A percentile compares a stretch with the other conserved stretches of the same genome.
phyloP scores from a whole-genome alignment of 495 filamentous ascomycete species.

The Penicillium soppii region DNA sequence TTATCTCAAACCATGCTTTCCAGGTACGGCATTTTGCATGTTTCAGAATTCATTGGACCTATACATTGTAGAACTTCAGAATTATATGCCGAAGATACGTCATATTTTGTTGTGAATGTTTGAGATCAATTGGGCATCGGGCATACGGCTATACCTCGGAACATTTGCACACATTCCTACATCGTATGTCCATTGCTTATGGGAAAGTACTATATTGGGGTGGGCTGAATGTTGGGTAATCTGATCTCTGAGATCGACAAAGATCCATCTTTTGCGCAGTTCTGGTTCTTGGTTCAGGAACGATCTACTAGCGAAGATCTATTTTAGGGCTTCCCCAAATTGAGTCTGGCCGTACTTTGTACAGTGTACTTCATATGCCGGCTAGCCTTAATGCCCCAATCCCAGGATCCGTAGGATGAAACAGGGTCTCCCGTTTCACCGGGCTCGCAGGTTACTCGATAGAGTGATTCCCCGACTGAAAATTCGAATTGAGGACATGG shows the following conservation, averaged over 20 bases:
- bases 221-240: too few relatives aligned
- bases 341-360: not conserved
- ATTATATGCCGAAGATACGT: not conserved
- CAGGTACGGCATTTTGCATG: not conserved
- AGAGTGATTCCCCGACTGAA: not conserved
- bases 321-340: not conserved
- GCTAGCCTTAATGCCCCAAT: not conserved
- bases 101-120: not conserved
- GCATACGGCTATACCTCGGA: too few relatives aligned
- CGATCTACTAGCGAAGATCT: not conserved
- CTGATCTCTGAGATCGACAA: too few relatives aligned
- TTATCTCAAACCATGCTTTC: not conserved
- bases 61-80: not conserved
- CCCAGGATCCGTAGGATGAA: conserved; percentile 8
- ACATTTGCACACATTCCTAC: too few relatives aligned
- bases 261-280: not conserved
- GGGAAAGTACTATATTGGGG: too few relatives aligned
- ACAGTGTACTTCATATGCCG: too few relatives aligned
- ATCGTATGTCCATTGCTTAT: too few relatives aligned
- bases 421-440: conserved; percentile 17
- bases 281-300: not conserved
- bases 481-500: not conserved
- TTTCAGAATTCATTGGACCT: not conserved
- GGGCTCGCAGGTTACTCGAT: conserved; percentile 6
- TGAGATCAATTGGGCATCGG: too few relatives aligned